Evolutionary conservation across 2,329 filamentous ascomycete species (phyloP).

Genomic region (Onygenales sp.): DNA sequence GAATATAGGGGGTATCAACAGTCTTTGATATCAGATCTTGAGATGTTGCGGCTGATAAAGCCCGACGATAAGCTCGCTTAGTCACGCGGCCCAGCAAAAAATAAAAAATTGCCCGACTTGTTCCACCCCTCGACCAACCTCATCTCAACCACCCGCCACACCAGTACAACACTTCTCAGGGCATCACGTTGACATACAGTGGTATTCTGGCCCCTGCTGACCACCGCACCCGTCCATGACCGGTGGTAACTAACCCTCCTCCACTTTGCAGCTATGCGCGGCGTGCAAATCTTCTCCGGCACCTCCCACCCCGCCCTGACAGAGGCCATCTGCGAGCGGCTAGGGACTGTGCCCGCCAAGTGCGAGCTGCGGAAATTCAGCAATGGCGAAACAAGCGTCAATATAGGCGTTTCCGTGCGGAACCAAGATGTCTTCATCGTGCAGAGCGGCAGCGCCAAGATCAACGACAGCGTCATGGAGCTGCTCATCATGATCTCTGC

Average conservation of each 20-base stretch:
- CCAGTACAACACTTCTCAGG: background rate
- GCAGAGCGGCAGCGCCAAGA: constrained; percentile 88
- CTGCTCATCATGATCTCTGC: constrained; percentile 98
- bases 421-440: constrained; percentile 99
- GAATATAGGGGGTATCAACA: background rate
- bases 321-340: constrained; percentile 56
- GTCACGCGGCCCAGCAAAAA: background rate
- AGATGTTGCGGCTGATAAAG: background rate
- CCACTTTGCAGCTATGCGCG: constrained; percentile 41
- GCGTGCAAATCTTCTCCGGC: constrained; percentile 59
- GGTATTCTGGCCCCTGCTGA: background rate
- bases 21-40: no score
- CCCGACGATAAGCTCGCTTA: background rate
- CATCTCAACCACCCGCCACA: background rate
- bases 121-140: background rate
- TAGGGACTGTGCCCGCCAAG: constrained; percentile 51
- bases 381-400: constrained; percentile 61
- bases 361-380: constrained; percentile 57
- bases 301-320: constrained; percentile 55
- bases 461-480: constrained; percentile 99
- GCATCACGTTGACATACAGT: background rate
- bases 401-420: constrained; percentile 63
- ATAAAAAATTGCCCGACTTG: background rate
- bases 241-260: no score
- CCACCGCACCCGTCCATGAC: background rate